Conservation (phyloP, 129 eudicot genomes). For the Tanacetum coccineum region DNA sequence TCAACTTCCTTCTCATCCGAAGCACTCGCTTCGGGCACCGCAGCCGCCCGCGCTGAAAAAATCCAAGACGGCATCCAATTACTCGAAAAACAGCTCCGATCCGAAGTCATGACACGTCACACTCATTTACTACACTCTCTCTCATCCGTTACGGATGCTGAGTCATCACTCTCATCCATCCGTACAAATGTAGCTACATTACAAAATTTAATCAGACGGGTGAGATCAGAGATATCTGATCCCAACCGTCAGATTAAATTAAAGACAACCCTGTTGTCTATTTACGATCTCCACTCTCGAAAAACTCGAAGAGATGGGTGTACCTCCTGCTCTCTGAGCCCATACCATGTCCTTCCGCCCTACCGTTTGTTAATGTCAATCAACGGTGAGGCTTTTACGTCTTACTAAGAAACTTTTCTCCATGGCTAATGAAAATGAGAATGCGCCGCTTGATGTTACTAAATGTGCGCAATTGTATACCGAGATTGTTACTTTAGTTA, state of each 20-base stretch:
- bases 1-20: constrained; percentile 84
- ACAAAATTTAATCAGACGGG: constrained; percentile 52
- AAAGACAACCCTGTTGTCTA: constrained; percentile 58
- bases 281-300: constrained; percentile 49
- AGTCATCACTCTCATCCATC: constrained; percentile 56
- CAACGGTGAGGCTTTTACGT: constrained; percentile 49
- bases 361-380: constrained; percentile 47
- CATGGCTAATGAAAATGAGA: constrained; percentile 34
- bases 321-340: too few relatives aligned
- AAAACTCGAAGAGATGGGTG: too few relatives aligned
- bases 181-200: constrained; percentile 58
- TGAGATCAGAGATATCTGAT: constrained; percentile 74
- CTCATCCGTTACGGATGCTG: constrained; percentile 60
- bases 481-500: constrained; percentile 50
- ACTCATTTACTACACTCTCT: constrained; percentile 58
- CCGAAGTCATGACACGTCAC: constrained; percentile 69
- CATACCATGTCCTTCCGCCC: too few relatives aligned
- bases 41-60: constrained; percentile 75
- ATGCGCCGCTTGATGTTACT: constrained; percentile 50
- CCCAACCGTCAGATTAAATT: constrained; percentile 55
- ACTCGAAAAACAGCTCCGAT: constrained; percentile 68
- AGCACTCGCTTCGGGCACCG: constrained; percentile 88
- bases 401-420: constrained; percentile 49
- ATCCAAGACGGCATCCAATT: constrained; percentile 79
- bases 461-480: constrained; percentile 74